These are phyloP conservation scores for Sisymbrium altissimum DNA, from an alignment of 345 rosid species.

Conservation along the genomic window DNA sequence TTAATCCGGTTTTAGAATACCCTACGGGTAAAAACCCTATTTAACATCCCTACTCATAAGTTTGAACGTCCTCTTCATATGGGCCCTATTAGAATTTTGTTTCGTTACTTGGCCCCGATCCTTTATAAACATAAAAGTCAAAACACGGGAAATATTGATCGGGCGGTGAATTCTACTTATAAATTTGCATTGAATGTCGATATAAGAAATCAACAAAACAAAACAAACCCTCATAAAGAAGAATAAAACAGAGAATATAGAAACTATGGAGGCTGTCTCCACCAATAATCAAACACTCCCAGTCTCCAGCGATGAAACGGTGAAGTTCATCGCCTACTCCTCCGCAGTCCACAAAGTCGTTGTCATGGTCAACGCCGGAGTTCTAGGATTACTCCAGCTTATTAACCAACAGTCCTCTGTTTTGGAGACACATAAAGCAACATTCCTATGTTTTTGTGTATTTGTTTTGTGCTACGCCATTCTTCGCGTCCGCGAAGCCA, in stretches of 20 bases:
- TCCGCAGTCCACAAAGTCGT: slow-evolving; percentile 25
- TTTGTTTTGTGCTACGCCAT: no score
- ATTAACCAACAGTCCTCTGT: slow-evolving; percentile 10
- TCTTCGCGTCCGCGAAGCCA: no score
- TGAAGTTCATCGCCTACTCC: neutral
- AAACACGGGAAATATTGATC: no score
- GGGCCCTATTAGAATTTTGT: no score
- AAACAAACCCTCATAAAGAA: neutral
- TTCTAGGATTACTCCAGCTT: slow-evolving; percentile 20
- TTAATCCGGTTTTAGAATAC: no score
- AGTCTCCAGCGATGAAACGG: neutral
- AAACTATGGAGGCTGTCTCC: neutral
- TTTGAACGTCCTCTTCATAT: no score
- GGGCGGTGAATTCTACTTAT: neutral
- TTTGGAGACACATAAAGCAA: slow-evolving; percentile 11
- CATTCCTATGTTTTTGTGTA: slow-evolving; percentile 11
- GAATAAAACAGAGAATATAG: neutral
- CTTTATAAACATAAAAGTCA: no score
- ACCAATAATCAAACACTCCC: neutral
- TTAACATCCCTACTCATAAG: no score
- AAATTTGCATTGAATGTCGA: neutral
- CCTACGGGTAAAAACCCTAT: no score
- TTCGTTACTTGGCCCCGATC: no score
- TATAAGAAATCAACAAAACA: neutral
- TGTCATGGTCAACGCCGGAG: slow-evolving; percentile 14